phyloP scores from a whole-genome alignment of 2,329 filamentous ascomycete species.

The Colletotrichum sp. region DNA sequence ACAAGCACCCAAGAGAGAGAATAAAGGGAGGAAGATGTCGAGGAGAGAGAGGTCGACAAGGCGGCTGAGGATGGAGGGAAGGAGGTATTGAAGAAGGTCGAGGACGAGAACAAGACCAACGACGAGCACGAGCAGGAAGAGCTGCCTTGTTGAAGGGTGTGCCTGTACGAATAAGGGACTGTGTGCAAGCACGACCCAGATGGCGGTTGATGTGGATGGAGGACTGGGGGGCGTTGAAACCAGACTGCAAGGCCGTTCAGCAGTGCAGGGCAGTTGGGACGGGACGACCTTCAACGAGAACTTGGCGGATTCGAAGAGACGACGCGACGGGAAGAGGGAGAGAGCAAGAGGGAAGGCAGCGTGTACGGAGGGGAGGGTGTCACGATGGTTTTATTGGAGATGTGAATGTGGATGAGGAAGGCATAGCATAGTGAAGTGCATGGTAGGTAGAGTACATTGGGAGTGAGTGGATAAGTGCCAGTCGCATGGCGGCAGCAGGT shows the following conservation, averaged over 20 bases:
- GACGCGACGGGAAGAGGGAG: background rate
- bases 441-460: background rate
- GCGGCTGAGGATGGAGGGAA: background rate
- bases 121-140: background rate
- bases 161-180: background rate
- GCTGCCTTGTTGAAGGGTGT: background rate
- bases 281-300: slow-evolving; percentile 7
- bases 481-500: background rate
- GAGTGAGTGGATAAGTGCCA: background rate
- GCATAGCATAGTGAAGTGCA: background rate
- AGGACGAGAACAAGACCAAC: background rate
- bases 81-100: slow-evolving; percentile 1
- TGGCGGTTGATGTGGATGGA: background rate
- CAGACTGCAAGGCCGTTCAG: background rate
- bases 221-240: slow-evolving; percentile 7
- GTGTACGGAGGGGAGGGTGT: slow-evolving; percentile 10
- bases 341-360: background rate
- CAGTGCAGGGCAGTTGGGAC: background rate
- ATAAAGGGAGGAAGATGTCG: background rate
- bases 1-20: background rate
- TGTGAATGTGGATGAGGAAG: background rate
- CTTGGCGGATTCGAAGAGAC: slow-evolving; percentile 11
- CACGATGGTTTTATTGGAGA: slow-evolving; percentile 19
- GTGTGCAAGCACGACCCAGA: background rate
- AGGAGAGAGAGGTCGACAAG: background rate